Evolutionary conservation across 2,329 filamentous ascomycete species (phyloP), one percentile per base, ranked within the genome.

Genomic region (Dactylellina leptospora): DNA sequence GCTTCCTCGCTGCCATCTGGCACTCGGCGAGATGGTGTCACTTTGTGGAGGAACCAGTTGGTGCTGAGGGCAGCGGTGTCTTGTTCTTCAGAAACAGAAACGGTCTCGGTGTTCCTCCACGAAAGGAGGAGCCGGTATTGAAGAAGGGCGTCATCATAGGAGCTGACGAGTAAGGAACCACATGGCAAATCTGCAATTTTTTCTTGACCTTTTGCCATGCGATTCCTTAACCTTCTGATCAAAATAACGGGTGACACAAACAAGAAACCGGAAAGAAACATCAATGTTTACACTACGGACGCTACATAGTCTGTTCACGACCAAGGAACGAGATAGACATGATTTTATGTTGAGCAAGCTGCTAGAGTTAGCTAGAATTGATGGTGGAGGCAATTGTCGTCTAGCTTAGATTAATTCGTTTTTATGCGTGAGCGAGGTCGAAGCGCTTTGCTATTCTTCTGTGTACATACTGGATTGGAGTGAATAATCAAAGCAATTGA

Each of bases 51-150:
- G 92, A 93, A 62, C 92, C 87, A 78, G 90, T 87, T 77, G 91
- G 87, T 59, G 90, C 92, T 54, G 81, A 87, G 79, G 89, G 88
- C 79, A 90, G 92, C 83, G 88, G 90, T 74, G 89, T 99, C 27
- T 82, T 96, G 61, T 97, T 99, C 86, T 99, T 90, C 89, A 88
- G 93, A 79, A 99, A 99, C 85, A 85, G 85, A 77, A 99, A 97
- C 82, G 90, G 91, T 18, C 82, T 96, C 22, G 95, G 95, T 75
- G 82, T 87, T 54, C 78, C 81, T 77, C 83, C 83, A 10, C 28
- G 60, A n/a, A 59, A 63, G 6, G 55, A 75, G 45, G 55, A 75
- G 45, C 77, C 50, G 18, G 48, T 48, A 22, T 30, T 56, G 59
- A 73, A 73, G 60, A 64, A 64, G 69, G 55, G 58, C 45, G 58